Evolutionary conservation across 257 asterid genomes (phyloP).

Genomic region (Avicennia marina): DNA sequence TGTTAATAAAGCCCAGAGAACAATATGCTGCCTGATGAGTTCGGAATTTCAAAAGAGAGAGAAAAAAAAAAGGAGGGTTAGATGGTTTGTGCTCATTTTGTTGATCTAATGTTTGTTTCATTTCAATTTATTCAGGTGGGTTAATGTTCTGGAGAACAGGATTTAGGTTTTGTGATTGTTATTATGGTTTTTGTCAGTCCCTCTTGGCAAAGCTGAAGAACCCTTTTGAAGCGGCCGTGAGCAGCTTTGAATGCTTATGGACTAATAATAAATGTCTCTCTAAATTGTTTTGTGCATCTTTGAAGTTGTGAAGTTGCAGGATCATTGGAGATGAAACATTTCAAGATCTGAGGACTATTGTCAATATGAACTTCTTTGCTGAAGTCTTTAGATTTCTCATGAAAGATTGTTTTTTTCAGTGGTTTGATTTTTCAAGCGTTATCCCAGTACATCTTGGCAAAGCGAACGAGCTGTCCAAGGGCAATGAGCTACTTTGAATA

Average conservation of each 20-base stretch:
- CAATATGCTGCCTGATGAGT: too few species aligned
- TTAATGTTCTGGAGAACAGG: background rate
- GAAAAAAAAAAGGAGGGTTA: too few species aligned
- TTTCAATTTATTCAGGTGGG: background rate
- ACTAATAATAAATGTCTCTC: slow-evolving; percentile 38
- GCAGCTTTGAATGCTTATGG: slow-evolving; percentile 63
- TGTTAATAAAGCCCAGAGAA: background rate
- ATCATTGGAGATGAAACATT: slow-evolving; percentile 44
- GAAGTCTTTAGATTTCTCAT: background rate
- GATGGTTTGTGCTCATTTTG: background rate
- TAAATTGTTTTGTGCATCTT: slow-evolving; percentile 35
- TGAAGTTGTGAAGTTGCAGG: slow-evolving; percentile 38
- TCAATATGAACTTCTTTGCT: background rate
- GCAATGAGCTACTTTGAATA: slow-evolving; percentile 11
- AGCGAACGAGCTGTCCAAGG: slow-evolving; percentile 1
- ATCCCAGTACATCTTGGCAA: slow-evolving; percentile 25
- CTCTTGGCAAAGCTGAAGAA: slow-evolving; percentile 57
- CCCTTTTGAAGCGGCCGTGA: slow-evolving; percentile 21
- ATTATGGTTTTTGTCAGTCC: slow-evolving; percentile 24
- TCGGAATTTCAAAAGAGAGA: too few species aligned
- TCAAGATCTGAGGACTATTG: background rate
- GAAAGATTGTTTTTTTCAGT: too few species aligned
- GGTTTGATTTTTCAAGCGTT: too few species aligned
- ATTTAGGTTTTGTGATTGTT: background rate
- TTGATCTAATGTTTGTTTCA: background rate